These are phyloP conservation scores for Amphichorda felina DNA, from an alignment of 2,329 filamentous ascomycete genomes.

Conservation along the genomic window DNA sequence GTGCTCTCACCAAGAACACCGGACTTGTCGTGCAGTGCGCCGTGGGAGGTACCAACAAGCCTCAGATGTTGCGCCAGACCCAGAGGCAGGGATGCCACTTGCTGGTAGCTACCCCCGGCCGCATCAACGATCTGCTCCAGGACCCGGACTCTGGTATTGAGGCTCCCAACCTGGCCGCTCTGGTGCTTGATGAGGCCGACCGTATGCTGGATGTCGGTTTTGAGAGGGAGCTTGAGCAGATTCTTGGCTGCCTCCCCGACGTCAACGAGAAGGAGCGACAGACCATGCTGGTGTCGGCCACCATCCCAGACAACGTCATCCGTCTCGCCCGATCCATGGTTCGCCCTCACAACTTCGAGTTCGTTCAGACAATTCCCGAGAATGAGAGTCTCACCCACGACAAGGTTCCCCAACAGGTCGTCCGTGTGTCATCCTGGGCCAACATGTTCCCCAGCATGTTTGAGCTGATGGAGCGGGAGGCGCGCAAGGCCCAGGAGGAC, in stretches of 20 bases:
- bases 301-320: constrained; percentile 76
- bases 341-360: constrained; percentile 69
- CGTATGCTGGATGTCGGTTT: constrained; percentile 97
- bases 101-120: constrained; percentile 81
- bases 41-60: constrained; percentile 86
- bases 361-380: constrained; percentile 75
- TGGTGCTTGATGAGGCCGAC: constrained; percentile 95
- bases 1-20: constrained; percentile 51
- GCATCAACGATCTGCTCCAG: constrained; percentile 68
- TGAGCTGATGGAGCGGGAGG: constrained; percentile 58
- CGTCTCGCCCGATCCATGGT: constrained; percentile 67
- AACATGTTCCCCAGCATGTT: constrained; percentile 68
- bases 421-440: constrained; percentile 55
- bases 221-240: constrained; percentile 49
- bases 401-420: constrained; percentile 67
- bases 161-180: constrained; percentile 74
- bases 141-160: constrained; percentile 51
- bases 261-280: constrained; percentile 58
- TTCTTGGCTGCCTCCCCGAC: constrained; percentile 51
- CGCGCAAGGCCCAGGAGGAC: constrained; percentile 27
- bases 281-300: constrained; percentile 92
- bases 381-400: constrained; percentile 80
- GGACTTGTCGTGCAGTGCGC: constrained; percentile 59
- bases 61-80: constrained; percentile 52
- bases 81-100: constrained; percentile 73